Percentiles rank a stretch among this genome's conserved stretches.
Conservation (phyloP, 2,329 filamentous ascomycete genomes). For the Dactylellina leptospora region DNA sequence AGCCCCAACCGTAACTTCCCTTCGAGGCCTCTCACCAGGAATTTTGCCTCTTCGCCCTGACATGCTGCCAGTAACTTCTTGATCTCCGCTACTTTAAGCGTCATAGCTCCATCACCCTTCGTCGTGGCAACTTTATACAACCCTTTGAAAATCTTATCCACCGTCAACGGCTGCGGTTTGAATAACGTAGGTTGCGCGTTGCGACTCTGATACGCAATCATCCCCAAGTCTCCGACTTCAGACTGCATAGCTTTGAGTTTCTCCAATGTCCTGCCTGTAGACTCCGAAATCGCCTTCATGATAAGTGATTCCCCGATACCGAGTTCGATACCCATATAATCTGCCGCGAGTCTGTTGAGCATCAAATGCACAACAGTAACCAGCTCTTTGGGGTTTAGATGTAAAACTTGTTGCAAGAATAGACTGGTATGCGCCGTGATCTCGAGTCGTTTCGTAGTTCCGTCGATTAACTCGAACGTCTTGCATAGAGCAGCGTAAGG, state of each 20-base stretch:
- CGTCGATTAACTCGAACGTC: conserved; percentile 92
- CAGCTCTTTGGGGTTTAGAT: conserved; percentile 86
- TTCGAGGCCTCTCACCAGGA: conserved; percentile 88
- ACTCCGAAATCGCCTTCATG: conserved; percentile 98
- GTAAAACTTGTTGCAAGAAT: conserved; percentile 92
- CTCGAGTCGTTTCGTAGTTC: conserved; percentile 88
- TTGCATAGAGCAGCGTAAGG: conserved; percentile 94
- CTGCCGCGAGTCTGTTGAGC: conserved; percentile 97
- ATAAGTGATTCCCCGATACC: conserved; percentile 98
- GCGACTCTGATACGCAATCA: conserved; percentile 94
- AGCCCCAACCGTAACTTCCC: conserved; percentile 91
- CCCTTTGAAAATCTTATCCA: conserved; percentile 85
- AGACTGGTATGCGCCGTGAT: conserved; percentile 89
- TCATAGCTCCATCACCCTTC: conserved; percentile 85
- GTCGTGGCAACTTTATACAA: conserved; percentile 88
- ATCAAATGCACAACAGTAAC: conserved; percentile 90
- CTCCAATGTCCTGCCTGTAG: conserved; percentile 83
- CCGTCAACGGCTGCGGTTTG: conserved; percentile 89
- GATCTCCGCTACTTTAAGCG: conserved; percentile 89
- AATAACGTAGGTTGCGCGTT: conserved; percentile 98
- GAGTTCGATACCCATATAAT: conserved; percentile 94
- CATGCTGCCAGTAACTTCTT: conserved; percentile 95
- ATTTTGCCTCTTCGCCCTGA: conserved; percentile 94
- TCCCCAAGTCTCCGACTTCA: conserved; percentile 91
- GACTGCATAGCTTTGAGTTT: conserved; percentile 96